Percentiles rank a stretch among this genome's conserved stretches.
Evolutionary conservation across 1,139 yeast species (phyloP).

Genomic region (Hemisphaericaspora xylofermentans): DNA sequence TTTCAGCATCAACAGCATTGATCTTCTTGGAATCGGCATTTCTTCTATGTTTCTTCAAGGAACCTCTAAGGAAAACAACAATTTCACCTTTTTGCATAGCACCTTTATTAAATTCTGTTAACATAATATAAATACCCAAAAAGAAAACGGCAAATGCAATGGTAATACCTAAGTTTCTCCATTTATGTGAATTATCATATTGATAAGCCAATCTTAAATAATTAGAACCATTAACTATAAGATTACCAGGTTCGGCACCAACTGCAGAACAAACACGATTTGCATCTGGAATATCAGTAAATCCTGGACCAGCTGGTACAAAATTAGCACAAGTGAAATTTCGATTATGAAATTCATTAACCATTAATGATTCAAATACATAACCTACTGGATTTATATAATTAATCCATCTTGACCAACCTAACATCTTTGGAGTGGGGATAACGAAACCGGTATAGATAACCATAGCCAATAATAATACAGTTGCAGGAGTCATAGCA

Average conservation of each 20-base stretch:
- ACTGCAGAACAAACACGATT: conserved; percentile 60
- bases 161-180: conserved; percentile 84
- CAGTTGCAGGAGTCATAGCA: conserved; percentile 64
- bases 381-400: conserved; percentile 58
- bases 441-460: conserved; percentile 62
- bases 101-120: conserved; percentile 70
- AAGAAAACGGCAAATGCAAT: conserved; percentile 58
- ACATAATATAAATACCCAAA: conserved; percentile 51
- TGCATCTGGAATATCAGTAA: conserved; percentile 30
- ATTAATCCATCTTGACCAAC: conserved; percentile 64
- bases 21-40: conserved; percentile 10
- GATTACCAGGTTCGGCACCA: conserved; percentile 61
- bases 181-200: conserved; percentile 61
- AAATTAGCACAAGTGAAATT: conserved; percentile 45
- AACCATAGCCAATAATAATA: conserved; percentile 50
- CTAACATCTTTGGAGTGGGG: conserved; percentile 57
- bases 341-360: conserved; percentile 54
- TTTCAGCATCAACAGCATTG: conserved; percentile 17
- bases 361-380: conserved; percentile 55
- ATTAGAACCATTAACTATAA: conserved; percentile 55
- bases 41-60: conserved; percentile 41
- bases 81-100: conserved; percentile 86
- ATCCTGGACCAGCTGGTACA: conserved; percentile 53
- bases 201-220: conserved; percentile 48
- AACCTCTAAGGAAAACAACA: conserved; percentile 64